A percentile compares a stretch with the other conserved stretches of the same genome.
These are phyloP conservation scores for Boletales sp. DNA, from an alignment of 768 basidiomycete species.

Conservation along the genomic window DNA sequence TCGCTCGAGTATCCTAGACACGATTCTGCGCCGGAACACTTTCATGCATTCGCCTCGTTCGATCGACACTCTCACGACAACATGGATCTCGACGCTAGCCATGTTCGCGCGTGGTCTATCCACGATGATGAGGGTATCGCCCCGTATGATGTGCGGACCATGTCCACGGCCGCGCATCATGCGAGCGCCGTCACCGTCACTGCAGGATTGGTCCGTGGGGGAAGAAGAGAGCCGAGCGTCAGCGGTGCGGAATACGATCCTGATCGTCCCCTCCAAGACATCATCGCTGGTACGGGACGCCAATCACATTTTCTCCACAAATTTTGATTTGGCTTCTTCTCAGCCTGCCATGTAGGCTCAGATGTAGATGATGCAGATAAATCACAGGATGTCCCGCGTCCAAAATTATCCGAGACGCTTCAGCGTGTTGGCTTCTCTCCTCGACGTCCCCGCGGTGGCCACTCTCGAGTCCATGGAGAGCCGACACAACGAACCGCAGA, in stretches of 20 bases:
- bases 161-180: conserved; percentile 87
- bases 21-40: conserved; percentile 52
- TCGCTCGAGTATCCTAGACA: conserved; percentile 72
- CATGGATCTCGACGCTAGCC: conserved; percentile 51
- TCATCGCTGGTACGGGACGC: conserved; percentile 54
- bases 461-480: conserved; percentile 20
- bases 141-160: conserved; percentile 64
- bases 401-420: conserved; percentile 68
- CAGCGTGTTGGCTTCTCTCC: conserved; percentile 70
- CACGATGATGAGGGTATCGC: conserved; percentile 64
- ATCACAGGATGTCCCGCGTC: conserved; percentile 44
- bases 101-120: conserved; percentile 55
- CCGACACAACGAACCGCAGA: conserved; percentile 14
- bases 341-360: conserved; percentile 45
- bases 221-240: conserved; percentile 52
- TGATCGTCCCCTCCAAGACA: conserved; percentile 70
- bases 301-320: neutral
- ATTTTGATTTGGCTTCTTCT: conserved; percentile 20
- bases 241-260: conserved; percentile 86
- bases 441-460: conserved; percentile 60
- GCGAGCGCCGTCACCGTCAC: conserved; percentile 84
- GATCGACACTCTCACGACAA: conserved; percentile 54
- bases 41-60: conserved; percentile 59
- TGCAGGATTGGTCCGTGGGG: conserved; percentile 62
- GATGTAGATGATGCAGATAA: conserved; percentile 48